Evolutionary conservation across 2,329 filamentous ascomycete genomes (phyloP).

Genomic region (Arthrocladium fulminans): DNA sequence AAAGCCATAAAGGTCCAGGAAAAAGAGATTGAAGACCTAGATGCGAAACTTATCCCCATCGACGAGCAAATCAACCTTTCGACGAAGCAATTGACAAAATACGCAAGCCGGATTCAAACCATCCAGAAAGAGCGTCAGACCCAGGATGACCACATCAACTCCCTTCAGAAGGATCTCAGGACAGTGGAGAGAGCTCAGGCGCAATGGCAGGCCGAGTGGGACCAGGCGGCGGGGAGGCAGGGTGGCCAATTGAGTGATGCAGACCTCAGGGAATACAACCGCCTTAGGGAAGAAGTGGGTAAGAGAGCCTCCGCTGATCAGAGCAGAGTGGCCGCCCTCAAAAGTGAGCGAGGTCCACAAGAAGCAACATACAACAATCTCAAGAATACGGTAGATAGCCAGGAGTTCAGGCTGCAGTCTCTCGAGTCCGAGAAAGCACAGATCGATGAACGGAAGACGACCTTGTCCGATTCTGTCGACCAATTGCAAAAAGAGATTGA

Average conservation of each 20-base stretch:
- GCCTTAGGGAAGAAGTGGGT: conserved; percentile 73
- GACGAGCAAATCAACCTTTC: conserved; percentile 85
- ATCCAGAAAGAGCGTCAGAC: conserved; percentile 68
- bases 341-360: conserved; percentile 81
- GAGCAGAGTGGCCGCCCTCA: conserved; percentile 73
- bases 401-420: conserved; percentile 64
- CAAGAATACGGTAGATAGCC: conserved; percentile 75
- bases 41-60: conserved; percentile 77
- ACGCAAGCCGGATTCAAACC: conserved; percentile 58
- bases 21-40: conserved; percentile 75
- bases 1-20: conserved; percentile 77
- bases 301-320: conserved; percentile 73
- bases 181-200: conserved; percentile 81
- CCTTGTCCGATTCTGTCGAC: conserved; percentile 55
- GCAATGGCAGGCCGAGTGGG: conserved; percentile 81
- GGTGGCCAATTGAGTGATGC: conserved; percentile 76
- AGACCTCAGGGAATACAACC: conserved; percentile 84
- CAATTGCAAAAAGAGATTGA: conserved; percentile 70
- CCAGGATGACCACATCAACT: conserved; percentile 59
- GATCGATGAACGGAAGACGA: conserved; percentile 59
- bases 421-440: conserved; percentile 61
- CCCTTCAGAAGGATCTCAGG: conserved; percentile 69
- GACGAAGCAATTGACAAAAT: conserved; percentile 58
- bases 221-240: conserved; percentile 73
- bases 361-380: conserved; percentile 83